These are phyloP conservation scores for Punica granatum DNA, from an alignment of 345 rosid species.

Conservation along the genomic window DNA sequence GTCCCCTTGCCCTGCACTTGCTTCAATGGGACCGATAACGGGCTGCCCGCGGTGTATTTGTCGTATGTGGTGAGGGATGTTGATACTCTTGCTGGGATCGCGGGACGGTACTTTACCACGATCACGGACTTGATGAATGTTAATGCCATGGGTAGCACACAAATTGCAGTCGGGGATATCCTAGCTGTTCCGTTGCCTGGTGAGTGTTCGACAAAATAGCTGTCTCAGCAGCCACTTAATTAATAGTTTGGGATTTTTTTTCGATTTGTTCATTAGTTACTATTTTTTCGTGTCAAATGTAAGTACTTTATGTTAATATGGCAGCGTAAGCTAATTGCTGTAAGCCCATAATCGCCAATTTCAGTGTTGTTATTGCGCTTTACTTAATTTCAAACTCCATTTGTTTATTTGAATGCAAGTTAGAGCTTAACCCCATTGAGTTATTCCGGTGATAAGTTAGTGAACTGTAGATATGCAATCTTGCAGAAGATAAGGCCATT, in stretches of 20 bases:
- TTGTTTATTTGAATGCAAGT: background rate
- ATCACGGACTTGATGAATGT: constrained; percentile 88
- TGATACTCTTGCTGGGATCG: constrained; percentile 67
- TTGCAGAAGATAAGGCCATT: background rate
- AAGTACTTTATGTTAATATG: background rate
- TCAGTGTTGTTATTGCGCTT: background rate
- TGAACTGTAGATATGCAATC: background rate
- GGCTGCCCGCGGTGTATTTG: constrained; percentile 69
- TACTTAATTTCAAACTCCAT: background rate
- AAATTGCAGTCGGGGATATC: constrained; percentile 65
- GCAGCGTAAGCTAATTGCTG: background rate
- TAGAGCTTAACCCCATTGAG: background rate
- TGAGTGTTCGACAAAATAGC: constrained; percentile 9
- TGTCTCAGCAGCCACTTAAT: background rate
- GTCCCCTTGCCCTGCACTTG: constrained; percentile 94
- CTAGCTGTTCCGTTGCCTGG: constrained; percentile 85
- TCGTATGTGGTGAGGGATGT: constrained; percentile 70
- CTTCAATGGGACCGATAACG: constrained; percentile 78
- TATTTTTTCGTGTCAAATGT: background rate
- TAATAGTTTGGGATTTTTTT: background rate
- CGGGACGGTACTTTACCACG: constrained; percentile 59
- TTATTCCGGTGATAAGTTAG: background rate
- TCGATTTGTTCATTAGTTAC: background rate
- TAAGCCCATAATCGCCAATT: too few relatives aligned
- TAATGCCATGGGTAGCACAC: constrained; percentile 83